phyloP scores from a whole-genome alignment of 805 yeast genomes.

The Wickerhamomyces subpelliculosus region DNA sequence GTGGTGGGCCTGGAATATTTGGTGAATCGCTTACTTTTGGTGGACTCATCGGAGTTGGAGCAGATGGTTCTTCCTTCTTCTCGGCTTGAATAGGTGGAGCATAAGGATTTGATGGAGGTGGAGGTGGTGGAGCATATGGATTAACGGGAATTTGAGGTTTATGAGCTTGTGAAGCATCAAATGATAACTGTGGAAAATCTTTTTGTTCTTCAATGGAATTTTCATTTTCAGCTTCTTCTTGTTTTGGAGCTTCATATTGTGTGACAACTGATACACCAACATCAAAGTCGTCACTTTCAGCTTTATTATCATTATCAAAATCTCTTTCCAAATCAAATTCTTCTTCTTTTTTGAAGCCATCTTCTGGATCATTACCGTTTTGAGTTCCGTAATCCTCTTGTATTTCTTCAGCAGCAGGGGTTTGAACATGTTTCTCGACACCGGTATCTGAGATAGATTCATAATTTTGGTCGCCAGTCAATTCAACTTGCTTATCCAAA shows the following conservation, averaged over 20 bases:
- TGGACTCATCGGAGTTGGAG: not conserved
- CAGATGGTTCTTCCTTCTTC: not conserved
- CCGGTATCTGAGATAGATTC: too few relatives aligned
- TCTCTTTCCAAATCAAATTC: too few relatives aligned
- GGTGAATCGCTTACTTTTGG: not conserved
- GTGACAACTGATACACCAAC: not conserved
- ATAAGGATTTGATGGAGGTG: not conserved
- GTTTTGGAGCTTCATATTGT: not conserved
- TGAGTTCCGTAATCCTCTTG: too few relatives aligned
- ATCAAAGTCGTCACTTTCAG: not conserved
- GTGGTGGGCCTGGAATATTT: too few relatives aligned
- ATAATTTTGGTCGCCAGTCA: not conserved
- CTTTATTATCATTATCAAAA: not conserved
- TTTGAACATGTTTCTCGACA: too few relatives aligned
- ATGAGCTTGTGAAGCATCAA: constrained; percentile 1
- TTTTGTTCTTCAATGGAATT: not conserved
- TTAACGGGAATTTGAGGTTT: not conserved
- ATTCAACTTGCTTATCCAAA: too few relatives aligned
- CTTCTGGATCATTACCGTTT: not conserved
- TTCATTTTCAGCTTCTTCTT: not conserved
- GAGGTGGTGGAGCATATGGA: constrained; percentile 1
- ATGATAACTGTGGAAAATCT: not conserved
- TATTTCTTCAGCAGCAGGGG: too few relatives aligned
- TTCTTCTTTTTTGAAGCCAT: too few relatives aligned
- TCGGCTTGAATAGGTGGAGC: not conserved